Evolutionary conservation across 805 yeast genomes (phyloP), one percentile per base, ranked within the genome.

Genomic region (Saccharomycopsis javanensis): DNA sequence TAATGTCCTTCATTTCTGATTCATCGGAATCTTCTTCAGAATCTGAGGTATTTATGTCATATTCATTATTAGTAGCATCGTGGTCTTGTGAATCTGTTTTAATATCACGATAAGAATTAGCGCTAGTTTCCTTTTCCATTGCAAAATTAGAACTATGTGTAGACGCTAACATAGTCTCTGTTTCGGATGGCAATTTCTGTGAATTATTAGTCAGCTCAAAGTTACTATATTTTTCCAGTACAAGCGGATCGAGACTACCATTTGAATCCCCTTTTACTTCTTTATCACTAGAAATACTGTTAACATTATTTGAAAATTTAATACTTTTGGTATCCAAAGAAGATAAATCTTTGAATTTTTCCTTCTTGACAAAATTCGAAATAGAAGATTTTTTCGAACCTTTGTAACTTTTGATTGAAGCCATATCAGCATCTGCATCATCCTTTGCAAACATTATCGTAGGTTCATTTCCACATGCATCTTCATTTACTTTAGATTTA

Each of bases 391-490:
- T 23, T 18, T 28, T 28, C 31, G 16, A 18, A 7, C 28, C 35
- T 37, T 46, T 50, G 33, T 13, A 20, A 6, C 28, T 30, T 20
- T 53, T 53, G n/a, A 50, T n/a, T 23, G 57, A 50, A 15, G 51
- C 42, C 7, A 55, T 42, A 3, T 60, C 58, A n/a, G 13, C 55
- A 46, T 33, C 50, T 6, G 50, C 59, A n/a, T 59, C 54, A 35
- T 68, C 71, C 30, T 64, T 73, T 0, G 83, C 77, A 61, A 86
- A 78, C 66, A 75, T 71, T 38, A 83, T 81, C 0, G 89, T 78
- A 0, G 88, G 88, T 60, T 81, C 79, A 61, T 78, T 79, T 8
- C 87, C 90, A 20, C 79, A 79, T 0, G 85, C 88, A 60, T 83
- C 85, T 58, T 83, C 88, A 51, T 82, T 70, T 0, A 86, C 76